These are phyloP conservation scores for Lecanicillium sp. DNA, from an alignment of 2,329 filamentous ascomycete genomes.

Conservation along the genomic window DNA sequence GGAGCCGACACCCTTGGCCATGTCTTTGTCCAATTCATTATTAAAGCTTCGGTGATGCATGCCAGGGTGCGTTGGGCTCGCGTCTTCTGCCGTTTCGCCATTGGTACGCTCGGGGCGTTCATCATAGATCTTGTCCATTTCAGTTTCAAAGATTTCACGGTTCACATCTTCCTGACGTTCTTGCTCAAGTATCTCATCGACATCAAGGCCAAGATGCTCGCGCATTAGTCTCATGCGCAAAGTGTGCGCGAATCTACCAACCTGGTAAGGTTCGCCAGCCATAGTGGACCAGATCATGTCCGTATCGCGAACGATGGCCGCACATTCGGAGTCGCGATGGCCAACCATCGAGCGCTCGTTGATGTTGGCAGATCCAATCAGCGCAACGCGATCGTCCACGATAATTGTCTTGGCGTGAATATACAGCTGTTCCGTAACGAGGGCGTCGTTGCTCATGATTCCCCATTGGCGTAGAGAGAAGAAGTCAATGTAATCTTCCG, in stretches of 20 bases:
- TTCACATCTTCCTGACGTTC: conserved; percentile 64
- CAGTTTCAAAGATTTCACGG: conserved; percentile 47
- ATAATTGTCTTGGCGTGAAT: conserved; percentile 97
- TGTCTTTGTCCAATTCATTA: conserved; percentile 46
- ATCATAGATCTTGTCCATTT: conserved; percentile 58
- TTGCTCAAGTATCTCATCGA: conserved; percentile 82
- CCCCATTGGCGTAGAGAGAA: conserved; percentile 92
- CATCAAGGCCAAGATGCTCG: conserved; percentile 92
- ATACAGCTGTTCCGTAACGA: conserved; percentile 94
- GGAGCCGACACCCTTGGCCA: conserved; percentile 44
- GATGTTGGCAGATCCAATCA: conserved; percentile 97
- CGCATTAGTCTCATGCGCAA: conserved; percentile 91
- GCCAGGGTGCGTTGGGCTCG: conserved; percentile 28
- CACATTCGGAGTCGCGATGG: conserved; percentile 84
- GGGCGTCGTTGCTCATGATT: conserved; percentile 73
- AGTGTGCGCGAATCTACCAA: conserved; percentile 88
- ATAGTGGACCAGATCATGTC: conserved; percentile 90
- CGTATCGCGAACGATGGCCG: conserved; percentile 83
- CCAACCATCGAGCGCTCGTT: conserved; percentile 96
- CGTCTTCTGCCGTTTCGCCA: conserved; percentile 3
- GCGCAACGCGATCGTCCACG: conserved; percentile 84
- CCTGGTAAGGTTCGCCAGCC: conserved; percentile 82
- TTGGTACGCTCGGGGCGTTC: conserved; percentile 34
- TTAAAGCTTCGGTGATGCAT: conserved; percentile 56
- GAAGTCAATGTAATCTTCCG: conserved; percentile 93